A percentile compares a stretch with the other conserved stretches of the same genome.
Conservation (phyloP, 805 yeast genomes). For the Ogataea trehalophila region DNA sequence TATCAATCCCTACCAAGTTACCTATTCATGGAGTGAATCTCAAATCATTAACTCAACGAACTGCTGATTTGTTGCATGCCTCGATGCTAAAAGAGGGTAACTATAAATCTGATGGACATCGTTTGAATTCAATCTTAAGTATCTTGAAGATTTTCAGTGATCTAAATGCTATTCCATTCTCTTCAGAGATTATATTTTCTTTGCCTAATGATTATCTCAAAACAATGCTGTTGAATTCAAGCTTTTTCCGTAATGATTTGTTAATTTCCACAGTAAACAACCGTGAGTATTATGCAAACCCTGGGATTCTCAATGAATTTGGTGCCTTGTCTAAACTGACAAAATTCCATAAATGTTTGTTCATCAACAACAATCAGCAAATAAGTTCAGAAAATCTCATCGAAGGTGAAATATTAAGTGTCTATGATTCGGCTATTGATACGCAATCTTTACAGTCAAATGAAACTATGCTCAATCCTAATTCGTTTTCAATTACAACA, state of each 20-base stretch:
- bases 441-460: conserved; percentile 19
- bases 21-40: conserved; percentile 49
- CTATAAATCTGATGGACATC: conserved; percentile 21
- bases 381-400: background rate
- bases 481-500: conserved; percentile 22
- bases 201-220: conserved; percentile 23
- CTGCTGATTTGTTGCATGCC: conserved; percentile 65
- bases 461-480: conserved; percentile 26
- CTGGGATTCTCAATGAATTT: conserved; percentile 8
- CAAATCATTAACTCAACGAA: conserved; percentile 58
- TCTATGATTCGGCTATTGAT: conserved; percentile 2
- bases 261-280: conserved; percentile 21
- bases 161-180: conserved; percentile 24
- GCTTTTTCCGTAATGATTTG: conserved; percentile 17
- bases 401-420: background rate
- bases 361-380: conserved; percentile 26
- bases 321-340: conserved; percentile 8
- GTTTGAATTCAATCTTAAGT: conserved; percentile 34
- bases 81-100: conserved; percentile 34
- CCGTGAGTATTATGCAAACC: conserved; percentile 15
- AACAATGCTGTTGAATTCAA: conserved; percentile 21
- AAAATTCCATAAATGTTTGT: conserved; percentile 17
- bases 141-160: conserved; percentile 30
- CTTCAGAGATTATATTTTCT: conserved; percentile 29
- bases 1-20: conserved; percentile 20